phyloP scores from a whole-genome alignment of 192 early-diverging fungal genomes.

The Entrophospora sp. region DNA sequence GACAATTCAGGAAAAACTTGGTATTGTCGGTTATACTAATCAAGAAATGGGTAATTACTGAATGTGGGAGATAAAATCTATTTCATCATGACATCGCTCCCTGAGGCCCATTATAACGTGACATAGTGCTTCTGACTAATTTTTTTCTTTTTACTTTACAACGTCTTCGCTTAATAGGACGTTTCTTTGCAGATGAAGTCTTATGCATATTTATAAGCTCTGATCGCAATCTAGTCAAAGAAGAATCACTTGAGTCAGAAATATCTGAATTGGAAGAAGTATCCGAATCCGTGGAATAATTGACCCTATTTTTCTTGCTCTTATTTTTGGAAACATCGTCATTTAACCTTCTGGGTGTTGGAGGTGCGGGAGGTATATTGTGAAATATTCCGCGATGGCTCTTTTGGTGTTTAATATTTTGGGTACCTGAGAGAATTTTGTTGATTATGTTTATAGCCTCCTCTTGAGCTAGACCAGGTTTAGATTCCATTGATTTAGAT shows the following conservation, averaged over 20 bases:
- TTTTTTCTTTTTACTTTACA: background rate
- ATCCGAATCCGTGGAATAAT: background rate
- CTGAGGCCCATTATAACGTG: background rate
- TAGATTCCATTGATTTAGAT: too few species aligned
- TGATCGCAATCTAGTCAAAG: background rate
- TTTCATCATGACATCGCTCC: background rate
- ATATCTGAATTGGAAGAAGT: background rate
- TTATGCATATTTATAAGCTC: background rate
- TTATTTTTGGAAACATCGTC: conserved; percentile 11
- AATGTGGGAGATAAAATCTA: background rate
- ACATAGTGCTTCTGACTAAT: background rate
- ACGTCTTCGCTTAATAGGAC: too few species aligned
- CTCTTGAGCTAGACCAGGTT: too few species aligned
- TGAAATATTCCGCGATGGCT: conserved; percentile 1
- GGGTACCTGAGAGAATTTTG: background rate
- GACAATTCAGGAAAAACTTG: too few species aligned
- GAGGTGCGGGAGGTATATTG: conserved; percentile 1
- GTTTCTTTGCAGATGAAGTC: too few species aligned
- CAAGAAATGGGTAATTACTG: background rate
- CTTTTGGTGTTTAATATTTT: background rate
- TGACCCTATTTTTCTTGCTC: too few species aligned
- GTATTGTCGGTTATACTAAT: background rate
- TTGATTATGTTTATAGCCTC: too few species aligned
- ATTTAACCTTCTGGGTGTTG: conserved; percentile 4
- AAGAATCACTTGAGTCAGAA: background rate